These are phyloP conservation scores for Metrosideros polymorpha DNA, from an alignment of 441 rosid genomes.

Conservation along the genomic window DNA sequence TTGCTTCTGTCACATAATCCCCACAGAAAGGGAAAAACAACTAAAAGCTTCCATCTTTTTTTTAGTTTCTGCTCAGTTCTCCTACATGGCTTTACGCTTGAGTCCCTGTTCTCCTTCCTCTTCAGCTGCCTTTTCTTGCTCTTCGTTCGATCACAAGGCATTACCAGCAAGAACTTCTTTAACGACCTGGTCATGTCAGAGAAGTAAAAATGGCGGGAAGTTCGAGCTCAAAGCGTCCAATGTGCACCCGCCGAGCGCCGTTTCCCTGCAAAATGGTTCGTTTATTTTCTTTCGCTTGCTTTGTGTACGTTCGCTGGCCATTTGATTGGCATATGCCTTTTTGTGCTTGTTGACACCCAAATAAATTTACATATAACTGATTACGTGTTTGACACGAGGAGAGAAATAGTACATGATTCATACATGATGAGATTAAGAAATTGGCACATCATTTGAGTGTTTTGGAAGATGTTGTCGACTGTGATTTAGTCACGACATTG, in stretches of 20 bases:
- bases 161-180: not conserved
- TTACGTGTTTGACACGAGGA: too few relatives aligned
- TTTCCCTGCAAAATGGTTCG: conserved; percentile 12
- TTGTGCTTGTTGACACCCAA: too few relatives aligned
- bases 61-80: not conserved
- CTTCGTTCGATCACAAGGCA: not conserved
- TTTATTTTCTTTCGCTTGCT: not conserved
- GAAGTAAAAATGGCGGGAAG: not conserved
- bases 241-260: not conserved
- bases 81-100: conserved; percentile 7
- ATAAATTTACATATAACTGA: too few relatives aligned
- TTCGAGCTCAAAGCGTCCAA: conserved; percentile 13
- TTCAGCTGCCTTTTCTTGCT: not conserved
- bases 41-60: not conserved
- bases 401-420: too few relatives aligned
- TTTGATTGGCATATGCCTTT: not conserved
- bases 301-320: not conserved
- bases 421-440: too few relatives aligned
- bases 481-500: too few relatives aligned
- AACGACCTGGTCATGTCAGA: not conserved
- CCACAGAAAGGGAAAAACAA: not conserved
- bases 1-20: not conserved
- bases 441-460: too few relatives aligned
- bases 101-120: conserved; percentile 1
- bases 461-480: too few relatives aligned